These are phyloP conservation scores for Acanthamoeba sp. DNA, from an alignment of 208 protist genomes.

Conservation along the genomic window DNA sequence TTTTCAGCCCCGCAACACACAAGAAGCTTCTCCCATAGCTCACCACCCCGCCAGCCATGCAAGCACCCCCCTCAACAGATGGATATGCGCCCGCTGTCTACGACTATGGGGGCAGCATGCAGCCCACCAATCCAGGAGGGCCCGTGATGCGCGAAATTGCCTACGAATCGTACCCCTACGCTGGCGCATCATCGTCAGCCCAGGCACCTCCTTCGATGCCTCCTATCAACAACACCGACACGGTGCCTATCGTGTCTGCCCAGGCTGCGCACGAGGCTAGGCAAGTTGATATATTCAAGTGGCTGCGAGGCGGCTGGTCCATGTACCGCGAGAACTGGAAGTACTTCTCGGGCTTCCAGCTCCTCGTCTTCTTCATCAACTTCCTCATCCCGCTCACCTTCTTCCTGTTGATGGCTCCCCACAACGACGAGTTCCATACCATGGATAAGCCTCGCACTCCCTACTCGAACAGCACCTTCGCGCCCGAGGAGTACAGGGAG, in stretches of 20 bases:
- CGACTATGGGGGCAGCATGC: not conserved
- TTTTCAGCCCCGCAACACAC: not conserved
- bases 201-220: not conserved
- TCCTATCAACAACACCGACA: not conserved
- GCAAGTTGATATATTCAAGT: constrained; percentile 26
- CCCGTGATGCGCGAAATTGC: constrained; percentile 37
- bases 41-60: not conserved
- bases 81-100: constrained; percentile 56
- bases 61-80: not conserved
- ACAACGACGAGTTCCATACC: not conserved
- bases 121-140: constrained; percentile 16
- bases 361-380: constrained; percentile 36
- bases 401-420: not conserved
- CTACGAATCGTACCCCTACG: not conserved
- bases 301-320: constrained; percentile 37
- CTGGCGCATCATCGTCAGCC: not conserved
- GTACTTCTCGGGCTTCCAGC: constrained; percentile 62
- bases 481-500: not conserved
- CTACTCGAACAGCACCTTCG: not conserved
- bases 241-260: not conserved
- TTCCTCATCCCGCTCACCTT: constrained; percentile 30
- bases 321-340: constrained; percentile 56
- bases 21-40: not conserved
- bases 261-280: not conserved
- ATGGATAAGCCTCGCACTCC: not conserved